Evolutionary conservation across 1,284 basidiomycete species (phyloP).

Genomic region (Ceratobasidium sp.): DNA sequence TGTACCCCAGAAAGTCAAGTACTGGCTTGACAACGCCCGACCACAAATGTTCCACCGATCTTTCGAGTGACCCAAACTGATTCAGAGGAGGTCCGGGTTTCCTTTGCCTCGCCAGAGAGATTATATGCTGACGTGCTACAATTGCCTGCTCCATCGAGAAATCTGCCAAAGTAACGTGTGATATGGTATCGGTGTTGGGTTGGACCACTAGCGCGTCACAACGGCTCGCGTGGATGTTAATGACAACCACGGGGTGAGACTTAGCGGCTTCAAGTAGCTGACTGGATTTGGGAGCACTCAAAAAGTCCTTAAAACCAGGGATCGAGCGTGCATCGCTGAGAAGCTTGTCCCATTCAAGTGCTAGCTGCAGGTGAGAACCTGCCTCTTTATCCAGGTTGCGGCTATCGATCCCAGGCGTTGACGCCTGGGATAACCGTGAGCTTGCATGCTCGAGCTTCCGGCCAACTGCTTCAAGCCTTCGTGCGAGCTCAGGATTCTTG

Average conservation of each 20-base stretch:
- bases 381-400: neutral
- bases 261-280: neutral
- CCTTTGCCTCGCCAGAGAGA: neutral
- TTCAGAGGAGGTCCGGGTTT: too few relatives aligned
- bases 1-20: neutral
- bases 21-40: conserved; percentile 1
- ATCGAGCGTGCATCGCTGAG: neutral
- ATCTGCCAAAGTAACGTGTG: neutral
- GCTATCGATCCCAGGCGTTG: neutral
- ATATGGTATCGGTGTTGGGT: neutral
- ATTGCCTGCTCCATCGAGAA: neutral
- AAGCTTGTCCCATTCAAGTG: neutral
- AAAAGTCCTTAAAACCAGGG: conserved; percentile 1
- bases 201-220: neutral
- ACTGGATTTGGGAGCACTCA: neutral
- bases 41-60: too few relatives aligned
- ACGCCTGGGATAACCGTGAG: neutral
- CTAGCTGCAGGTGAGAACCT: neutral
- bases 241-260: neutral
- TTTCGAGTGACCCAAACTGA: too few relatives aligned
- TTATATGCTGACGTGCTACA: neutral
- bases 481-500: conserved; percentile 14
- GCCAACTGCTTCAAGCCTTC: neutral
- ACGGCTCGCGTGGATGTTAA: neutral
- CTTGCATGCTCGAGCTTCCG: neutral